phyloP scores from a whole-genome alignment of 164 flowering plant genomes.

The Macadamia tetraphylla region DNA sequence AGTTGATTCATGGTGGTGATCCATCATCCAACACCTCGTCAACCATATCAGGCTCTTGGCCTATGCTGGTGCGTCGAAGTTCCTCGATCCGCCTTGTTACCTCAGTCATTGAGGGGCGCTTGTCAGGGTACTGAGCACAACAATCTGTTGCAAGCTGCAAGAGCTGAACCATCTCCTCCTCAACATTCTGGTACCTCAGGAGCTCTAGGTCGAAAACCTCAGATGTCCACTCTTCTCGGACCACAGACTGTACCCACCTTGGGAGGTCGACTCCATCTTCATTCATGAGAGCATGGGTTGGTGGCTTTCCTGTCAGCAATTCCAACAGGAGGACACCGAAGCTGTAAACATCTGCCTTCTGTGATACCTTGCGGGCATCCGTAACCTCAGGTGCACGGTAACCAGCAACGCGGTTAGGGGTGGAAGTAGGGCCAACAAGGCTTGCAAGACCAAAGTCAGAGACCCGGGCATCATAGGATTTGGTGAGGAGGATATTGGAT shows the following conservation, averaged over 20 bases:
- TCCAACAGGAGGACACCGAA: slow-evolving; percentile 81
- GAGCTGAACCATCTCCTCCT: slow-evolving; percentile 85
- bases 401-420: slow-evolving; percentile 70
- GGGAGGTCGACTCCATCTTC: slow-evolving; percentile 94
- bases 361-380: slow-evolving; percentile 65
- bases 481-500: slow-evolving; percentile 76
- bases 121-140: slow-evolving; percentile 68
- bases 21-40: slow-evolving; percentile 21
- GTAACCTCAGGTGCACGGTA: slow-evolving; percentile 94
- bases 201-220: slow-evolving; percentile 88
- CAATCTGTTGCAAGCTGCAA: slow-evolving; percentile 75
- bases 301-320: slow-evolving; percentile 83
- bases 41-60: slow-evolving; percentile 8
- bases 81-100: slow-evolving; percentile 58
- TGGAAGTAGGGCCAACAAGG: slow-evolving; percentile 43
- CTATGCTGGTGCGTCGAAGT: slow-evolving; percentile 34
- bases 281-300: slow-evolving; percentile 55
- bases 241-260: slow-evolving; percentile 88
- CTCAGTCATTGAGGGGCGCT: slow-evolving; percentile 69
- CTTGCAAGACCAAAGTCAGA: slow-evolving; percentile 82
- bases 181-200: slow-evolving; percentile 70
- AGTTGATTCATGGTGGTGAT: slow-evolving; percentile 19
- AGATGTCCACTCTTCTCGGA: slow-evolving; percentile 72
- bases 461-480: slow-evolving; percentile 58
- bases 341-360: slow-evolving; percentile 90